Conservation (phyloP, 1,284 basidiomycete species). For the Ustilago hordei region DNA sequence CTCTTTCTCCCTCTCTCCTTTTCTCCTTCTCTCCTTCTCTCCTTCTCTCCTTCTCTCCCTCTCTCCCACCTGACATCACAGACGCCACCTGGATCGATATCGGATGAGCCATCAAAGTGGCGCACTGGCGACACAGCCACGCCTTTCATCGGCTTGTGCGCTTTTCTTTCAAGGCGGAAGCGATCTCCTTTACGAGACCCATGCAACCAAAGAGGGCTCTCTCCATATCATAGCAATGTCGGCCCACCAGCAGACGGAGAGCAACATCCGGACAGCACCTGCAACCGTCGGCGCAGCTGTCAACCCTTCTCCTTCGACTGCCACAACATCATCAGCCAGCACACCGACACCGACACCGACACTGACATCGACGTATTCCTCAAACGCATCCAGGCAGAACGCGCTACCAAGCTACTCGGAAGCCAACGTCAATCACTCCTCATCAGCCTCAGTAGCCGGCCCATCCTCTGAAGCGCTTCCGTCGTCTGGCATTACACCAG, state of each 20-base stretch:
- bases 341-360: background rate
- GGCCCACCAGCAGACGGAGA: background rate
- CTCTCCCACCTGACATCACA: background rate
- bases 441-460: background rate
- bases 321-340: conserved; percentile 1
- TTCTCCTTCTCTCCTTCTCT: background rate
- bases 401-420: conserved; percentile 39
- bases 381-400: conserved; percentile 1
- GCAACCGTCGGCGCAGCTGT: background rate
- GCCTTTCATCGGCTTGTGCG: conserved; percentile 4
- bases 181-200: background rate
- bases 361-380: background rate
- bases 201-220: background rate
- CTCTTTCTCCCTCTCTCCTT: background rate
- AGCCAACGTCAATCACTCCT: background rate
- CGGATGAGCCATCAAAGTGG: background rate
- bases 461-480: background rate
- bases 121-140: background rate
- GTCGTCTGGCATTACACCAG: background rate
- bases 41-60: background rate
- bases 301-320: background rate
- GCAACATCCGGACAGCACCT: background rate
- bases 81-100: background rate
- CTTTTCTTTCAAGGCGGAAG: background rate
- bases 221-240: conserved; percentile 4